These are phyloP conservation scores for Dictyostelium firmibasis DNA, from an alignment of 78 protist species.

Conservation along the genomic window DNA sequence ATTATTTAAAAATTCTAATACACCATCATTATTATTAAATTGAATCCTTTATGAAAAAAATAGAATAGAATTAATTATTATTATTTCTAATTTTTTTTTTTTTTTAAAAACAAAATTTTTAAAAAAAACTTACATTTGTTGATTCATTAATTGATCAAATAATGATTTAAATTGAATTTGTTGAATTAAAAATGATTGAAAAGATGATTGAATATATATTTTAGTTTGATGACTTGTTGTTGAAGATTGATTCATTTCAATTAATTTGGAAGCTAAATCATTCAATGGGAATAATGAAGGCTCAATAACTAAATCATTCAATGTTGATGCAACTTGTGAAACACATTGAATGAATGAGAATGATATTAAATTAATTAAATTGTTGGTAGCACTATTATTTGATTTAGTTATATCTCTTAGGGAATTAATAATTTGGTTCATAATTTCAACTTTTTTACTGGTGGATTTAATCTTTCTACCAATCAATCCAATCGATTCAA, in stretches of 20 bases:
- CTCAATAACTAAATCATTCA: conserved; percentile 9
- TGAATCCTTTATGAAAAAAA: background rate
- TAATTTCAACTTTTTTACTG: conserved; percentile 40
- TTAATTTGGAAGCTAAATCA: conserved; percentile 20
- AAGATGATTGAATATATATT: background rate
- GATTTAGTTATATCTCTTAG: background rate
- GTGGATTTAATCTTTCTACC: conserved; percentile 1
- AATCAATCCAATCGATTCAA: conserved; percentile 37
- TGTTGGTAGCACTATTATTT: background rate
- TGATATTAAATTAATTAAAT: background rate
- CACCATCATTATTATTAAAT: conserved; percentile 37
- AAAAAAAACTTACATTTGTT: background rate
- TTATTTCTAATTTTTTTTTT: background rate
- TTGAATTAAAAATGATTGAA: conserved; percentile 39
- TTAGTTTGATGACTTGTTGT: background rate
- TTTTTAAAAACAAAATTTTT: too few species aligned
- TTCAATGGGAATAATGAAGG: background rate
- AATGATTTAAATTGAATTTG: conserved; percentile 18
- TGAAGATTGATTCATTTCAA: conserved; percentile 8
- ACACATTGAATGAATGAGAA: conserved; percentile 23
- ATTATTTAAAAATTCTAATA: conserved; percentile 29
- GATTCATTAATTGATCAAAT: conserved; percentile 20
- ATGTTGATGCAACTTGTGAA: conserved; percentile 23
- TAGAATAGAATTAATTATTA: too few species aligned
- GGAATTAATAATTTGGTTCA: conserved; percentile 34